phyloP scores from a whole-genome alignment of 129 eudicot species.

The Smallanthus sonchifolius region DNA sequence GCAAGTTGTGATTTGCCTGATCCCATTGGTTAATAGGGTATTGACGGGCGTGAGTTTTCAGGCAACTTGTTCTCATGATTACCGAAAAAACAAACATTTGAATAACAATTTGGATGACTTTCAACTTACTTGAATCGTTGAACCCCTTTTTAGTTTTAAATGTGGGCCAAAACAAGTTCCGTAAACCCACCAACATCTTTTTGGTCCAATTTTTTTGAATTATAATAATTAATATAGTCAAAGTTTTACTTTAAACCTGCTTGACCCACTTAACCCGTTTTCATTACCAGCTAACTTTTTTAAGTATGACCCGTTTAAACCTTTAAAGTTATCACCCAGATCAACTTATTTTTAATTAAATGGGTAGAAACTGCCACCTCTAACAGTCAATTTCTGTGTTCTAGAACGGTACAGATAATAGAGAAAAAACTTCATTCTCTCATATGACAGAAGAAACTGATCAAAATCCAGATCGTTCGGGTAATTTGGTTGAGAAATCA shows the following conservation, averaged over 20 bases:
- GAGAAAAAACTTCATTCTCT: slow-evolving; percentile 32
- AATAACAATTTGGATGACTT: neutral
- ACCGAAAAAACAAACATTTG: no score
- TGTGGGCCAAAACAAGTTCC: neutral
- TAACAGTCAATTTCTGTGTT: slow-evolving; percentile 34
- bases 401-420: slow-evolving; percentile 54
- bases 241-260: neutral
- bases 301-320: neutral
- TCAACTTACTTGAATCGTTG: neutral
- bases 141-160: neutral
- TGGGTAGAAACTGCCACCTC: neutral
- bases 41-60: no score
- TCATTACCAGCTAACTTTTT: no score
- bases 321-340: neutral
- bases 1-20: no score
- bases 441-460: neutral
- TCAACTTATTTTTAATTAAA: neutral
- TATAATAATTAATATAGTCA: no score
- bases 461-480: neutral
- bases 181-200: neutral
- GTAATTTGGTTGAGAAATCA: slow-evolving; percentile 5
- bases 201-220: neutral
- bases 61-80: no score
- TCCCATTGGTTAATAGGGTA: no score
- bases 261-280: neutral